Evolutionary conservation across 345 rosid species (phyloP), one percentile per base, ranked within the genome.

Genomic region (Luvunga scandens): DNA sequence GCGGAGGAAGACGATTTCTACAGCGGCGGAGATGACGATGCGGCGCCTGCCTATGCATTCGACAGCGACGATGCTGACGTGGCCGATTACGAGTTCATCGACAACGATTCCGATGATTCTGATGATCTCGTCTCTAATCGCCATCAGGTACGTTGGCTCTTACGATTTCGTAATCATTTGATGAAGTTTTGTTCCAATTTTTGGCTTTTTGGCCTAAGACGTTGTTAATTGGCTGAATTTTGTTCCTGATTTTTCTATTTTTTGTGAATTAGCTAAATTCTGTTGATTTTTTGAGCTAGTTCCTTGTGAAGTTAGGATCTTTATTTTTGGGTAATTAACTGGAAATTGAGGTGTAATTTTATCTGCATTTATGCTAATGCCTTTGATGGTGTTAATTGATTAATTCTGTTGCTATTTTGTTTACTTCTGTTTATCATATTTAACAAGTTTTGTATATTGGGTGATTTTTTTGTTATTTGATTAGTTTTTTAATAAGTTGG

Each of bases 1-100:
- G 94, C 83, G 50, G 94, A 91, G 63, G 97, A 93, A 31, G 97
- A 93, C 56, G 92, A 88, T 83, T 91, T 90, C 88, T 93, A 93
- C 81, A 89, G 94, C 83, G 95, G 94, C 77, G 89, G 87, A 48
- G 95, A 88, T 24, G 94, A 87, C 75, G 88, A 85, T 6, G 81
- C 75, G 25, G 83, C 59, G 65, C 80, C 73, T 69, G 76, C 79
- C 39, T 50, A 33, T 7, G 64, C 78, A 0, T 78, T 72, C 60
- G 92, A 85, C 65, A 83, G 80, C 82, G 90, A 90, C 28, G 88
- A 85, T 75, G 89, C 87, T 42, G 91, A 91, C 76, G 77, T 80
- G 24, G 90, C 84, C 64, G 97, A 89, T 71, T 93, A 86, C 75
- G 91, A 84, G 84, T 92, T 92, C 85, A 87, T 91, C 57, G 95